Percentiles rank a stretch among this genome's conserved stretches.
Conservation (phyloP, 164 flowering plant species). For the Akebia trifoliata region DNA sequence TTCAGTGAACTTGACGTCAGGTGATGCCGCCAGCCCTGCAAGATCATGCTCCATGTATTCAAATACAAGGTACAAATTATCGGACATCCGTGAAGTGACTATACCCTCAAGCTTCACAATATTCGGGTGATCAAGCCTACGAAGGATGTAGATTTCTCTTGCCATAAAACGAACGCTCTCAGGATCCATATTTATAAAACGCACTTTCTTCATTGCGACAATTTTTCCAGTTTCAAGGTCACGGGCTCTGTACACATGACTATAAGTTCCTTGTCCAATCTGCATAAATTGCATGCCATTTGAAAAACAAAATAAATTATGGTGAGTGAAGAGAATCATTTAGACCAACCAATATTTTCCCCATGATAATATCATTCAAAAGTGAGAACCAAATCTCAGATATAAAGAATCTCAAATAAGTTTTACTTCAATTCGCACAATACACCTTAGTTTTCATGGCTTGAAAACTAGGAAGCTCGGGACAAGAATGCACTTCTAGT, state of each 20-base stretch:
- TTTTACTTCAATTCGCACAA: too few species aligned
- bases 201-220: slow-evolving; percentile 80
- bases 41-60: slow-evolving; percentile 96
- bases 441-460: too few species aligned
- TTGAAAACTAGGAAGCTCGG: too few species aligned
- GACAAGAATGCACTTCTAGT: too few species aligned
- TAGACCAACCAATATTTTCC: neutral
- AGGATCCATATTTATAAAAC: slow-evolving; percentile 81
- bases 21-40: slow-evolving; percentile 61
- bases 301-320: neutral
- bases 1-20: slow-evolving; percentile 59
- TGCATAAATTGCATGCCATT: slow-evolving; percentile 21
- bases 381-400: too few species aligned
- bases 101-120: slow-evolving; percentile 75
- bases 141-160: slow-evolving; percentile 64
- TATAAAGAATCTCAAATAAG: too few species aligned
- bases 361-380: neutral
- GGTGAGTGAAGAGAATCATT: neutral
- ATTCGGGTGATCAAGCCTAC: too few species aligned
- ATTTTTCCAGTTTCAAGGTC: slow-evolving; percentile 69
- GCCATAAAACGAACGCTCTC: too few species aligned
- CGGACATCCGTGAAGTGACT: slow-evolving; percentile 58
- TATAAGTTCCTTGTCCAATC: slow-evolving; percentile 93
- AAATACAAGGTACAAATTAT: slow-evolving; percentile 65
- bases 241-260: slow-evolving; percentile 74